Evolutionary conservation across 1,284 basidiomycete species (phyloP).

Genomic region (Cystobasidium slooffiae): DNA sequence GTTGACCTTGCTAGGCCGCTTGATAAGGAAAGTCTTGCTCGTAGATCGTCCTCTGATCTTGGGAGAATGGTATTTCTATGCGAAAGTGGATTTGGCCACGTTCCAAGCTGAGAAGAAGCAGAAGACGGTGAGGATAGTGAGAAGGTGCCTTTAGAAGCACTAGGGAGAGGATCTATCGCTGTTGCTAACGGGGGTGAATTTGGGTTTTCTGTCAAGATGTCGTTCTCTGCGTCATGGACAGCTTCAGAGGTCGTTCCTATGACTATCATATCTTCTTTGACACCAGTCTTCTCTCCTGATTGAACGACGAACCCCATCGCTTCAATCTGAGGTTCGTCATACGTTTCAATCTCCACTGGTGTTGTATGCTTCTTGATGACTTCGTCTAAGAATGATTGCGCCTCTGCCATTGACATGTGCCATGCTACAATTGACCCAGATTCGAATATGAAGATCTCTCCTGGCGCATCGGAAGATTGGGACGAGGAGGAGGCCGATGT

Average conservation of each 20-base stretch:
- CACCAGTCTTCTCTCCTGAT: conserved; percentile 40
- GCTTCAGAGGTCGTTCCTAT: conserved; percentile 27
- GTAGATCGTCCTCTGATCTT: conserved; percentile 46
- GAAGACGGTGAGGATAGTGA: neutral
- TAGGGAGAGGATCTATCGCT: conserved; percentile 36
- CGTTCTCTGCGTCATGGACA: neutral
- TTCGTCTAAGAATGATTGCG: conserved; percentile 30
- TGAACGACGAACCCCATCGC: conserved; percentile 48
- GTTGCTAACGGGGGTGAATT: conserved; percentile 34
- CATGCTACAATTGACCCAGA: conserved; percentile 51
- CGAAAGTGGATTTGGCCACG: neutral
- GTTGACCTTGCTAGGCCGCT: conserved; percentile 51
- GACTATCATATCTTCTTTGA: conserved; percentile 38
- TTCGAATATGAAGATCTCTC: conserved; percentile 53
- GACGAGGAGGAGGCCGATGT: neutral
- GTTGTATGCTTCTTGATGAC: conserved; percentile 33
- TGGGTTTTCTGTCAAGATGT: neutral
- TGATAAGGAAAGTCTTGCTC: conserved; percentile 50
- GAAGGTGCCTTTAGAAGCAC: conserved; percentile 9
- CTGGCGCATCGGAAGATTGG: conserved; percentile 20
- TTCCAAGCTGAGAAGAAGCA: neutral
- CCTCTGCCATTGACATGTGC: conserved; percentile 42
- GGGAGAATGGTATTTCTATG: conserved; percentile 21
- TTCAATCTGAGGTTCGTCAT: conserved; percentile 50
- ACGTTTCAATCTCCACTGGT: conserved; percentile 49